A percentile compares a stretch with the other conserved stretches of the same genome.
These are phyloP conservation scores for Helianthus tuberosus DNA, from an alignment of 129 eudicot species.

Conservation along the genomic window DNA sequence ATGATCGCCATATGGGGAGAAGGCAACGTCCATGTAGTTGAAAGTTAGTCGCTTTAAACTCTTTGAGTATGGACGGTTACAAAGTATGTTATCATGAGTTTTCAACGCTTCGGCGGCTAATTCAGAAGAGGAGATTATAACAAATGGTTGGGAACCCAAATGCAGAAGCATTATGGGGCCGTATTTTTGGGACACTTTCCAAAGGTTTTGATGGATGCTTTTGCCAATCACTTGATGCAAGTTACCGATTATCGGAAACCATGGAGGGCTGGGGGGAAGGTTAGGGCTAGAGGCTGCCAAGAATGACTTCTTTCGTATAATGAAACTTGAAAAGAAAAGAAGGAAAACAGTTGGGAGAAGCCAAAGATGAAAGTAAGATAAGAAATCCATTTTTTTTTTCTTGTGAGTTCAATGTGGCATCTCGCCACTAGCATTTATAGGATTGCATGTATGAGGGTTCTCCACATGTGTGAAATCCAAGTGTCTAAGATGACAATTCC, in stretches of 20 bases:
- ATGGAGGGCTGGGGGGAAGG: constrained; percentile 1
- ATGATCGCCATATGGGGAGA: constrained; percentile 1
- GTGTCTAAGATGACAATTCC: no score
- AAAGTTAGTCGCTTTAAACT: neutral
- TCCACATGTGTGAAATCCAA: no score
- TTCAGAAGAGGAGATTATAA: neutral
- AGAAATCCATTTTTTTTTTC: constrained; percentile 4
- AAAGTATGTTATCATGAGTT: neutral
- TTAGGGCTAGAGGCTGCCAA: neutral
- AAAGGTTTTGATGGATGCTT: neutral
- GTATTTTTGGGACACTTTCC: neutral
- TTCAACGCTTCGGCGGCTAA: neutral
- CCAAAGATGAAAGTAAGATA: neutral
- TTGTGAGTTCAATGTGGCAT: no score
- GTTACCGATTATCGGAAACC: constrained; percentile 12
- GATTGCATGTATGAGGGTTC: no score
- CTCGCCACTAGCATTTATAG: no score
- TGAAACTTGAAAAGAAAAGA: neutral
- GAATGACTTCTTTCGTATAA: neutral
- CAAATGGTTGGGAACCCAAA: constrained; percentile 1
- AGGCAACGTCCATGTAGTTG: neutral
- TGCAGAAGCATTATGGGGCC: constrained; percentile 19
- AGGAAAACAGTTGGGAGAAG: neutral
- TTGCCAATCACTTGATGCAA: neutral
- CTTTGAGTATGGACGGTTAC: neutral